phyloP scores from a whole-genome alignment of 1,284 basidiomycete genomes.

The Moesziomyces sp. region DNA sequence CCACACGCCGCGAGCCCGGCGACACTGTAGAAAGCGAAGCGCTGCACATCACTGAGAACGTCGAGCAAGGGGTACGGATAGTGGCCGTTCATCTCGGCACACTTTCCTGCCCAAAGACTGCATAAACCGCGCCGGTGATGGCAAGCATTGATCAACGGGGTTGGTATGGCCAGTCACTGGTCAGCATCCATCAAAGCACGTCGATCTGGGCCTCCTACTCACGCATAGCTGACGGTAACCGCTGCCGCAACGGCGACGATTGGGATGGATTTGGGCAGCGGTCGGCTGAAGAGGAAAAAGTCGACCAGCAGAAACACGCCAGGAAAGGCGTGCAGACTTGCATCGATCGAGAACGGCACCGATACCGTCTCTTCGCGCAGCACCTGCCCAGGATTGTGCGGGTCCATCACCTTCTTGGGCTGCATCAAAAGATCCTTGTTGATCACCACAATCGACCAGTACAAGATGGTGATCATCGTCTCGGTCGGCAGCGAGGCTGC shows the following conservation, averaged over 20 bases:
- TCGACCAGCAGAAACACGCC: slow-evolving; percentile 51
- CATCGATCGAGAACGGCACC: slow-evolving; percentile 47
- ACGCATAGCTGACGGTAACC: slow-evolving; percentile 18
- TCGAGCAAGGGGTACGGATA: slow-evolving; percentile 54
- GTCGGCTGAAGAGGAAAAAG: slow-evolving; percentile 34
- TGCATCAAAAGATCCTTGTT: slow-evolving; percentile 48
- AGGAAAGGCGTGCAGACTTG: slow-evolving; percentile 54
- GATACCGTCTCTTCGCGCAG: slow-evolving; percentile 36
- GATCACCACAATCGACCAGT: slow-evolving; percentile 49
- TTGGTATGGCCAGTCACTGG: not conserved
- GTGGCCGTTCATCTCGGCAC: slow-evolving; percentile 48
- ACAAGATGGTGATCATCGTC: slow-evolving; percentile 49
- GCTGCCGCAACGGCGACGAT: slow-evolving; percentile 6
- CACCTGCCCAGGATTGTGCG: slow-evolving; percentile 49
- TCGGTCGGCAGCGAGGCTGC: slow-evolving; percentile 45
- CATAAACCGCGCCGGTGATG: not conserved
- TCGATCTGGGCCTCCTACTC: slow-evolving; percentile 2
- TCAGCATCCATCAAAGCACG: no score
- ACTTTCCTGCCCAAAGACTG: slow-evolving; percentile 50
- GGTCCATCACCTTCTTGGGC: slow-evolving; percentile 39
- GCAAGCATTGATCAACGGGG: not conserved
- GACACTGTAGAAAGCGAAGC: slow-evolving; percentile 29
- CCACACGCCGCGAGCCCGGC: slow-evolving; percentile 10
- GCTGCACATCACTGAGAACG: slow-evolving; percentile 19
- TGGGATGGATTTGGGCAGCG: slow-evolving; percentile 18